Evolutionary conservation across 2,329 filamentous ascomycete genomes (phyloP).

Genomic region (Hymenoscyphus scutula): DNA sequence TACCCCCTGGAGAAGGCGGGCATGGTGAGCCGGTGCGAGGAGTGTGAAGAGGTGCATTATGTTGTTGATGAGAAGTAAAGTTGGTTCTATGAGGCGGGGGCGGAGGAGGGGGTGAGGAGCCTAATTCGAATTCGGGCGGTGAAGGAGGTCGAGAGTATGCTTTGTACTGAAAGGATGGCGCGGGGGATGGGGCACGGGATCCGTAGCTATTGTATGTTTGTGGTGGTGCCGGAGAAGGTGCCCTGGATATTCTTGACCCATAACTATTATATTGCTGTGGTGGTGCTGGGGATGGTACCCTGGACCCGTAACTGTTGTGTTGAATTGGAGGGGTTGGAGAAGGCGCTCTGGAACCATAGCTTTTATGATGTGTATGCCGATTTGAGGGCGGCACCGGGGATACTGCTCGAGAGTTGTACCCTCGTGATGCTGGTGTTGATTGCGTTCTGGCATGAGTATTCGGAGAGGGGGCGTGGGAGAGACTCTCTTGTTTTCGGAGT

Average conservation of each 20-base stretch:
- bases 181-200: constrained; percentile 35
- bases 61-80: constrained; percentile 41
- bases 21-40: constrained; percentile 60
- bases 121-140: constrained; percentile 37
- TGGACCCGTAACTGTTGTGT: constrained; percentile 35
- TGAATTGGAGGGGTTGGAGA: constrained; percentile 40
- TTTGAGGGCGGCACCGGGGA: constrained; percentile 39
- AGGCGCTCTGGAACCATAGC: constrained; percentile 40
- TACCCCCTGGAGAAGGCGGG: constrained; percentile 64
- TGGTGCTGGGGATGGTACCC: constrained; percentile 34
- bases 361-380: constrained; percentile 25
- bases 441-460: constrained; percentile 26
- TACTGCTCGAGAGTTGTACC: constrained; percentile 37
- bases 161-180: constrained; percentile 33
- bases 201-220: constrained; percentile 32
- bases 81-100: constrained; percentile 79
- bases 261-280: constrained; percentile 33
- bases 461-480: constrained; percentile 26
- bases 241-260: constrained; percentile 42
- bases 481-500: constrained; percentile 31
- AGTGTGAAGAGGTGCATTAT: constrained; percentile 47
- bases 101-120: constrained; percentile 61
- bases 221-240: constrained; percentile 28
- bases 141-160: constrained; percentile 40
- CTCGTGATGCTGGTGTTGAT: constrained; percentile 39